Percentiles rank a stretch among this genome's conserved stretches.
Conservation (phyloP, 2,329 filamentous ascomycete genomes). For the Venturia carpophila region DNA sequence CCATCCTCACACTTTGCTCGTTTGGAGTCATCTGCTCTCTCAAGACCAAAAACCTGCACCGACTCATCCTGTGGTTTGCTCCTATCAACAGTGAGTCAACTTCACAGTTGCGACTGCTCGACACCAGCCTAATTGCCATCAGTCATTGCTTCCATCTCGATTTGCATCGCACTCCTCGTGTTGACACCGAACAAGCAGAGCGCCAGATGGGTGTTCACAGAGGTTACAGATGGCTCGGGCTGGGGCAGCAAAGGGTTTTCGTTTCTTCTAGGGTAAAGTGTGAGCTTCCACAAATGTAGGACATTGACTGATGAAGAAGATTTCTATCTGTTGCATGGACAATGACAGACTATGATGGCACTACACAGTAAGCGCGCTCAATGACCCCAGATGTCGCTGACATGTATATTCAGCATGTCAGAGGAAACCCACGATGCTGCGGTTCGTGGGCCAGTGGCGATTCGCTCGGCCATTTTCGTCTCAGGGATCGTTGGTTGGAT, state of each 20-base stretch:
- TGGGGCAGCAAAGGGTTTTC: conserved; percentile 56
- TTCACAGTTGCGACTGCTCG: not conserved
- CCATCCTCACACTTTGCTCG: conserved; percentile 47
- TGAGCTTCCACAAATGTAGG: conserved; percentile 25
- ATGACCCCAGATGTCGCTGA: conserved; percentile 16
- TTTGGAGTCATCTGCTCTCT: conserved; percentile 56
- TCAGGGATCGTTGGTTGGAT: conserved; percentile 55
- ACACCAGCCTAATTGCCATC: not conserved
- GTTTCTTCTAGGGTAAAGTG: conserved; percentile 49
- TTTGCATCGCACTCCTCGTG: conserved; percentile 51
- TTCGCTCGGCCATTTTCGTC: conserved; percentile 50
- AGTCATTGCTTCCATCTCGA: conserved; percentile 52
- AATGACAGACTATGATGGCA: conserved; percentile 63
- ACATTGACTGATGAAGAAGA: conserved; percentile 27
- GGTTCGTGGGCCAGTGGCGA: conserved; percentile 51
- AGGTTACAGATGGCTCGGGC: conserved; percentile 54
- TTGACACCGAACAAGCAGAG: conserved; percentile 53
- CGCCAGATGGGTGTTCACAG: conserved; percentile 52
- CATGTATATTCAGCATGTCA: conserved; percentile 44
- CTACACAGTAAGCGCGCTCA: conserved; percentile 47
- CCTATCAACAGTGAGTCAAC: conserved; percentile 50
- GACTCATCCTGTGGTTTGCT: conserved; percentile 56
- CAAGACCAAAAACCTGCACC: conserved; percentile 51
- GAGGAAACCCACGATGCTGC: conserved; percentile 60
- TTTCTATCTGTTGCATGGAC: conserved; percentile 53